Conservation (phyloP, 2,329 filamentous ascomycete genomes). For the Trichoderma sp. region DNA sequence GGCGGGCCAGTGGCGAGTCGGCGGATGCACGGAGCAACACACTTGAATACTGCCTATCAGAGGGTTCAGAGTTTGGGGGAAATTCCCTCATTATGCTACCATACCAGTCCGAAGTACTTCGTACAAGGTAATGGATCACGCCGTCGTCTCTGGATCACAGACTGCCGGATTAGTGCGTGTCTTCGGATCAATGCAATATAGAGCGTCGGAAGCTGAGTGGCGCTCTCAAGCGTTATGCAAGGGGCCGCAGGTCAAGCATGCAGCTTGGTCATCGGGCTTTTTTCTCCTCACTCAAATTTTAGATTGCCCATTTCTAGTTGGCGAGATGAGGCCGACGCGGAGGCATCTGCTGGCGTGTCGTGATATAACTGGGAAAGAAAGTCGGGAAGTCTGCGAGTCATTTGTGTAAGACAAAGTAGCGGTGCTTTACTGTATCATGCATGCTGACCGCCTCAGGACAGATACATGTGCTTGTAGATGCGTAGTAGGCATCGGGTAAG, state of each 20-base stretch:
- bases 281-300: neutral
- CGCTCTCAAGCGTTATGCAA: slow-evolving; percentile 3
- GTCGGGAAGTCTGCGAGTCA: neutral
- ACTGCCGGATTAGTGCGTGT: neutral
- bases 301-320: neutral
- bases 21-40: slow-evolving; percentile 13
- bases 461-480: neutral
- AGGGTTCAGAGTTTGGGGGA: neutral
- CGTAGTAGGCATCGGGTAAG: neutral
- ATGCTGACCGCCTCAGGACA: neutral
- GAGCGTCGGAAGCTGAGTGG: slow-evolving; percentile 2
- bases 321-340: neutral
- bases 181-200: neutral
- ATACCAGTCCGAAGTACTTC: too few species aligned
- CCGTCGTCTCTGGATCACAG: neutral
- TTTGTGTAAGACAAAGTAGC: neutral
- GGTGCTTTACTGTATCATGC: neutral
- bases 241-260: slow-evolving; percentile 6
- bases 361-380: neutral
- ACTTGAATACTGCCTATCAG: neutral
- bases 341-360: neutral
- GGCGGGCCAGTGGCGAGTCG: slow-evolving; percentile 14
- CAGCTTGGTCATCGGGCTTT: neutral
- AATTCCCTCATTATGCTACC: slow-evolving; percentile 10
- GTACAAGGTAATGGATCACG: neutral